Conservation (phyloP, 208 protist species). For the Balamuthia mandrillaris region DNA sequence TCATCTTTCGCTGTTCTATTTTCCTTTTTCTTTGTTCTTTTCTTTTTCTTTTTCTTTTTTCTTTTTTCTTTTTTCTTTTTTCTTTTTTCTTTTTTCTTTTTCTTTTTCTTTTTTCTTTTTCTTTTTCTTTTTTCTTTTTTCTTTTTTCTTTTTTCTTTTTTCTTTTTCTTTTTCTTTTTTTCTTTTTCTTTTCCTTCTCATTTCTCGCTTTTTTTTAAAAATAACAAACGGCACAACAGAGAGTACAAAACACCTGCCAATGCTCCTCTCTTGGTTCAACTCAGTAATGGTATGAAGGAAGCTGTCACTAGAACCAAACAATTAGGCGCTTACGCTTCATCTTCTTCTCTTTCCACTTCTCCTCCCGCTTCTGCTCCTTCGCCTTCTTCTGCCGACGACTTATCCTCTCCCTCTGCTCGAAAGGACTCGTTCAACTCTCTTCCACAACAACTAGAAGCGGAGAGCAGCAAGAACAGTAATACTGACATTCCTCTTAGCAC, state of each 20-base stretch:
- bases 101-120: not conserved
- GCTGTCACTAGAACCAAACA: not conserved
- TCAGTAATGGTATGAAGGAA: slow-evolving; percentile 14
- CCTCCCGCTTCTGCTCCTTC: not conserved
- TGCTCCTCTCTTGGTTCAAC: not conserved
- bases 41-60: not conserved
- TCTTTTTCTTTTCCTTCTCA: not conserved
- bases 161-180: not conserved
- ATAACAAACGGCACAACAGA: not conserved
- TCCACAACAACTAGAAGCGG: too few species aligned
- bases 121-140: not conserved
- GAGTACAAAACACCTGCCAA: slow-evolving; percentile 5
- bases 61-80: not conserved
- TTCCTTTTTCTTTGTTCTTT: not conserved
- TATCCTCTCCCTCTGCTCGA: not conserved
- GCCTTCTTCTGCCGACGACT: not conserved
- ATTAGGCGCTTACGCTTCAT: not conserved
- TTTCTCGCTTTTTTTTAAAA: not conserved
- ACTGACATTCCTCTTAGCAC: too few species aligned
- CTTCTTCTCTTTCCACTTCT: not conserved
- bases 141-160: not conserved
- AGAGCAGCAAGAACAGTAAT: too few species aligned
- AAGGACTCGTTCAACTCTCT: too few species aligned
- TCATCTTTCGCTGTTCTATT: not conserved
- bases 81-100: not conserved